These are phyloP conservation scores for Debaryomyces robertsiae DNA, from an alignment of 1,139 yeast species.

Conservation along the genomic window DNA sequence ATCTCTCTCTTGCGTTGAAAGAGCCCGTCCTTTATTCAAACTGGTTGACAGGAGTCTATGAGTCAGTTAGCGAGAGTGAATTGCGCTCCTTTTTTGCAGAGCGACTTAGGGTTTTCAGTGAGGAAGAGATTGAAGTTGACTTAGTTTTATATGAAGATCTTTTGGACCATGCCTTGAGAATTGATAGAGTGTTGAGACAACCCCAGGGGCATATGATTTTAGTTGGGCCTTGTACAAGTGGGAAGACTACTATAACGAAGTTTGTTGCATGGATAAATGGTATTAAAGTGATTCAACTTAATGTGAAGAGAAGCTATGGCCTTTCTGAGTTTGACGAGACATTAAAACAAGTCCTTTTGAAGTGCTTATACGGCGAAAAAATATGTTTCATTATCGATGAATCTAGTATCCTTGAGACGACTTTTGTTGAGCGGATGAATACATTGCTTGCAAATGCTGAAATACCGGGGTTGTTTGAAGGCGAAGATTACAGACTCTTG, in stretches of 20 bases:
- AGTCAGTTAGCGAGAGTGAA: slow-evolving; percentile 53
- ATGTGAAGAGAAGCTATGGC: slow-evolving; percentile 56
- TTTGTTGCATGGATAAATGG: slow-evolving; percentile 96
- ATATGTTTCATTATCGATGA: slow-evolving; percentile 82
- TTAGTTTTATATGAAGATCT: slow-evolving; percentile 71
- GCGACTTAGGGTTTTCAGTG: slow-evolving; percentile 70
- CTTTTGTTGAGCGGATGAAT: slow-evolving; percentile 90
- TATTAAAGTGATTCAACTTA: slow-evolving; percentile 58
- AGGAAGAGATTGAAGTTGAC: slow-evolving; percentile 68
- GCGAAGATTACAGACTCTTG: slow-evolving; percentile 61
- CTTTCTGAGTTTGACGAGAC: slow-evolving; percentile 69
- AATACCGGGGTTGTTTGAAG: slow-evolving; percentile 86
- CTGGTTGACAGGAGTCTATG: slow-evolving; percentile 72
- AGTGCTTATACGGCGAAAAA: slow-evolving; percentile 57
- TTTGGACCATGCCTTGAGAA: slow-evolving; percentile 72
- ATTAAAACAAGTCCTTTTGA: slow-evolving; percentile 53
- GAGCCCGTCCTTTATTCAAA: slow-evolving; percentile 66
- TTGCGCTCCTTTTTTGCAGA: slow-evolving; percentile 61
- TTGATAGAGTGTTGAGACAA: slow-evolving; percentile 82
- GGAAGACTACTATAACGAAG: slow-evolving; percentile 72
- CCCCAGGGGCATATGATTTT: slow-evolving; percentile 89
- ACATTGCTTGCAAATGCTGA: slow-evolving; percentile 90
- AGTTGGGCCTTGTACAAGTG: slow-evolving; percentile 85
- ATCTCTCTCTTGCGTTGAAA: slow-evolving; percentile 35
- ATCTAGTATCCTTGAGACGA: slow-evolving; percentile 70